phyloP scores from a whole-genome alignment of 78 protist genomes.

The Dictyostelium intermedium region DNA sequence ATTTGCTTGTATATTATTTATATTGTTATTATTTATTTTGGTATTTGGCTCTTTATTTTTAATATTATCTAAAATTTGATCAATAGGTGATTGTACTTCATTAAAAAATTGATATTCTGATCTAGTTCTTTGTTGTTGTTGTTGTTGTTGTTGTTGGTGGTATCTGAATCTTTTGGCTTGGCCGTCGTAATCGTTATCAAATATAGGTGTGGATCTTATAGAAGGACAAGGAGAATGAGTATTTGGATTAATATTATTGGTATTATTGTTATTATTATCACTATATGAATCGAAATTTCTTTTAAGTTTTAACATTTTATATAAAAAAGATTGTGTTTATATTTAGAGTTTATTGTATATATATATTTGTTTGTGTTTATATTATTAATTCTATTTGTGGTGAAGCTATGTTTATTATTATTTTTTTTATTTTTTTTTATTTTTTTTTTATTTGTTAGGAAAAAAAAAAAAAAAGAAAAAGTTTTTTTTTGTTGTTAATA shows the following conservation, averaged over 20 bases:
- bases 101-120: conserved; percentile 41
- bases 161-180: conserved; percentile 2
- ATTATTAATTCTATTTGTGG: not conserved
- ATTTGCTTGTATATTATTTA: not conserved
- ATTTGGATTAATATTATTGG: not conserved
- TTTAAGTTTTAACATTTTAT: conserved; percentile 66
- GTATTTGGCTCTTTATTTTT: conserved; percentile 10
- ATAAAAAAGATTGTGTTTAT: not conserved
- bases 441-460: not conserved
- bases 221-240: not conserved
- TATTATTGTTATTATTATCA: not conserved
- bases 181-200: not conserved
- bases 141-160: conserved; percentile 29
- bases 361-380: too few relatives aligned
- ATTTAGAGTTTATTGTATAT: not conserved
- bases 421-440: not conserved
- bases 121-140: conserved; percentile 2
- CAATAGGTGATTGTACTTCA: conserved; percentile 19
- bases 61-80: conserved; percentile 32
- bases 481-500: not conserved
- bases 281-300: conserved; percentile 45
- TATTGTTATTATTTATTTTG: not conserved
- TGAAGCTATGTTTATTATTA: not conserved
- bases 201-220: not conserved
- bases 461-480: too few relatives aligned